Conservation (phyloP, 768 basidiomycete genomes). For the Phaeotremella skinneri region DNA sequence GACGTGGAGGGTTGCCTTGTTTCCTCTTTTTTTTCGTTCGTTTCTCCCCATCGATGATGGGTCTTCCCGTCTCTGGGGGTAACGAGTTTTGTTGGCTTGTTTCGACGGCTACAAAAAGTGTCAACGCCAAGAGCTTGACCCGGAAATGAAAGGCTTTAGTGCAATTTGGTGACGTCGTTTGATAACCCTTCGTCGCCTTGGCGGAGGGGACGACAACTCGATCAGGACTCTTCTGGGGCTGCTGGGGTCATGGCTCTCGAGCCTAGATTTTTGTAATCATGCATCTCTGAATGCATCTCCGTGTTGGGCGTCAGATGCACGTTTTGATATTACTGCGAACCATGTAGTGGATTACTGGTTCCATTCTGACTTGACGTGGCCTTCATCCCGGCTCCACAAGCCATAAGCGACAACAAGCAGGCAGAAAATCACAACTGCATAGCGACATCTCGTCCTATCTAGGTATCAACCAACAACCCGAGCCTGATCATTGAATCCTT, state of each 20-base stretch:
- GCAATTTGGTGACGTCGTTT: conserved; percentile 52
- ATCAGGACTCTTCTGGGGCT: conserved; percentile 54
- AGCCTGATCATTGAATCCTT: background rate
- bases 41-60: background rate
- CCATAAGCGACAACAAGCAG: background rate
- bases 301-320: background rate
- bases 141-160: conserved; percentile 50
- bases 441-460: too few species aligned
- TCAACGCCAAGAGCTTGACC: conserved; percentile 22
- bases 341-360: background rate
- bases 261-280: conserved; percentile 48
- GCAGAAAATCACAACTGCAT: background rate
- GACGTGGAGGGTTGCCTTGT: conserved; percentile 49
- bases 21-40: conserved; percentile 8
- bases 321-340: background rate
- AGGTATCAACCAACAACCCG: background rate
- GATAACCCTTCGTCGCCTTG: conserved; percentile 12
- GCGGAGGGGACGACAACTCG: conserved; percentile 46
- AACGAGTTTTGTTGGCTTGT: conserved; percentile 7
- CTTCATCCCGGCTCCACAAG: background rate
- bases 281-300: background rate
- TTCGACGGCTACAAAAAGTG: conserved; percentile 15
- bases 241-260: conserved; percentile 44
- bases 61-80: background rate
- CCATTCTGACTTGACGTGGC: background rate